A percentile compares a stretch with the other conserved stretches of the same genome.
Evolutionary conservation across 371 early-diverging fungal genomes (phyloP).

Genomic region (Mycotypha africana): DNA sequence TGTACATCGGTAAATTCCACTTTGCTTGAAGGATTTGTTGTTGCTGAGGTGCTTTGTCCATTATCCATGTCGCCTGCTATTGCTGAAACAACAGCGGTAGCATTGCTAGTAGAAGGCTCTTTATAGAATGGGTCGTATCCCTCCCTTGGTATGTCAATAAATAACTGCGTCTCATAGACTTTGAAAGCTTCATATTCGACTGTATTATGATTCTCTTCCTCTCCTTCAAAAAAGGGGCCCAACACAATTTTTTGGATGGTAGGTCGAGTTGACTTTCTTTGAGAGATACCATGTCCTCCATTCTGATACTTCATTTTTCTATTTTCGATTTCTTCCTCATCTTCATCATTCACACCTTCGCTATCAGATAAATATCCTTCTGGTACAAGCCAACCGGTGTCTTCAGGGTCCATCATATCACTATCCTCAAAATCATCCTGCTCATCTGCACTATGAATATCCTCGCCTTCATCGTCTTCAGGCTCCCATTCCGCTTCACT

Average conservation of each 20-base stretch:
- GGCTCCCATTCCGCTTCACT: slow-evolving; percentile 91
- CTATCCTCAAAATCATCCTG: slow-evolving; percentile 48
- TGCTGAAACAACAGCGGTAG: too few species aligned
- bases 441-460: slow-evolving; percentile 76
- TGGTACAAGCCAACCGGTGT: slow-evolving; percentile 67
- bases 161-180: slow-evolving; percentile 20
- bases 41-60: not conserved
- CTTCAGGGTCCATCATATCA: slow-evolving; percentile 42
- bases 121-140: slow-evolving; percentile 29
- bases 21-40: not conserved
- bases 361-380: slow-evolving; percentile 80
- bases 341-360: slow-evolving; percentile 60
- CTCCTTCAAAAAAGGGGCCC: slow-evolving; percentile 51
- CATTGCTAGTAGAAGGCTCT: too few species aligned
- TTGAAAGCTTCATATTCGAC: slow-evolving; percentile 17
- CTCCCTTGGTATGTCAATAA: slow-evolving; percentile 8
- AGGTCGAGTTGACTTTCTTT: slow-evolving; percentile 4
- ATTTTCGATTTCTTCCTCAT: slow-evolving; percentile 17
- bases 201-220: too few species aligned
- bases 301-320: not conserved
- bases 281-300: too few species aligned
- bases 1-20: slow-evolving; percentile 26
- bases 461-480: slow-evolving; percentile 89
- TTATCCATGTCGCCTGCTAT: not conserved
- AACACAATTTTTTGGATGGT: slow-evolving; percentile 38